Conservation (phyloP, 371 early-diverging fungal genomes). For the Chytridium lagenaria region DNA sequence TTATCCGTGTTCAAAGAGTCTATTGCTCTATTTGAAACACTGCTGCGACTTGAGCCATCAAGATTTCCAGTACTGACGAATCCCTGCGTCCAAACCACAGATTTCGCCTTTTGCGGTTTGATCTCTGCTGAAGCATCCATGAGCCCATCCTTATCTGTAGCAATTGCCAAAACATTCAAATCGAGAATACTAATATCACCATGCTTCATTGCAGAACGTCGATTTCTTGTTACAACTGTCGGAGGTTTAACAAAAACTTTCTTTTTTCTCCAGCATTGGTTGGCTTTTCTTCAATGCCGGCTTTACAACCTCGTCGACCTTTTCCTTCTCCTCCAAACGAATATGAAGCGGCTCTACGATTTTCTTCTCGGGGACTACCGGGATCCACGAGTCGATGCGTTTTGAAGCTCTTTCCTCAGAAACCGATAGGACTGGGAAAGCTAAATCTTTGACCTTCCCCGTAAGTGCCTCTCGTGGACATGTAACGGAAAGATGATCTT, state of each 20-base stretch:
- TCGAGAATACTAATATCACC: neutral
- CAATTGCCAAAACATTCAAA: neutral
- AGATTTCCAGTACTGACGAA: neutral
- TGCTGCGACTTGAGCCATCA: no score
- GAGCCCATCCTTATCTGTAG: neutral
- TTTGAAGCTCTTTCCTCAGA: slow-evolving; percentile 1
- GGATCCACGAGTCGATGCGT: neutral
- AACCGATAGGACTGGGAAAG: slow-evolving; percentile 9
- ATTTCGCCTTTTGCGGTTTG: neutral
- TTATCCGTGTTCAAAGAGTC: neutral
- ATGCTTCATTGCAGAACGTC: no score
- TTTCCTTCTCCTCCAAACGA: neutral
- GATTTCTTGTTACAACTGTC: no score
- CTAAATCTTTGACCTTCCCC: neutral
- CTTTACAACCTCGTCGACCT: no score
- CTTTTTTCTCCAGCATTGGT: no score
- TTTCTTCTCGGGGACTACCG: neutral
- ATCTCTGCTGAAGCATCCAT: neutral
- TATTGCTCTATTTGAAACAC: no score
- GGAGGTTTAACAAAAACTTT: no score
- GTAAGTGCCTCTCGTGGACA: slow-evolving; percentile 4
- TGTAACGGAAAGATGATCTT: slow-evolving; percentile 14
- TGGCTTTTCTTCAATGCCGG: no score
- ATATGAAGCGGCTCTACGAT: neutral
- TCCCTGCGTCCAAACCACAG: slow-evolving; percentile 7